Base-by-base conservation (phyloP, 495 filamentous ascomycete species). In the Penicillium alfredii region DNA sequence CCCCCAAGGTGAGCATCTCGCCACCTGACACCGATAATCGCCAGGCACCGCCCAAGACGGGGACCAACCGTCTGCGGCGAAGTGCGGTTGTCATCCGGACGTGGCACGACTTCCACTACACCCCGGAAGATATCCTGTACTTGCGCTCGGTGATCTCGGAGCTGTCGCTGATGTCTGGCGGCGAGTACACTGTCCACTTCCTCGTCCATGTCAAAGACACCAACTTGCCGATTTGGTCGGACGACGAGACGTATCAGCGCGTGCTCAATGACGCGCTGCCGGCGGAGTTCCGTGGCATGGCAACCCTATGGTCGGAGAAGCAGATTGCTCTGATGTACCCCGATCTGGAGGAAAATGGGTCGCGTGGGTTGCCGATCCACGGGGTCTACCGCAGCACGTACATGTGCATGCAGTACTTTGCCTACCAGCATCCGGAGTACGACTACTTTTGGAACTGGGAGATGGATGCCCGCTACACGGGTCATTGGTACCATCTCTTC, bases 371-470 rank as follows among this genome's bases (percentile, higher is more conserved):
- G 2, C 86, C 85, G 1, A 78, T 94, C 0, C 84, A 95, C 58
- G 92, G 90, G 3, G 86, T 86, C 0, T 97, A 97, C 62, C 84
- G 92, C 25, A 84, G 82, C 40, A 78, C 86, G 15, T 88, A 86
- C 55, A 90, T 96, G 86, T 86, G 90, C 7, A 77, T 97, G 67
- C 92, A 96, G 52, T 82, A 84, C 58, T 98, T 95, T 51, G 82
- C 90, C 10, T 77, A 86, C 45, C 74, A 78, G 25, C 92, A 98
- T 56, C 84, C 86, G 0, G 89, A 96, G 53, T 98, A 92, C 54
- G 93, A 97, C 39, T 86, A 81, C 61, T 84, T 90, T 62, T 98
- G 92, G 92, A 88, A 98, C 51, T 96, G 89, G 88, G 92, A 98
- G 62, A 94, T 97, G 82, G 92, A 98, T 53, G 79, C 87, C 22